These are phyloP conservation scores for Spizellomyces sp. DNA, from an alignment of 192 early-diverging fungal species.

Conservation along the genomic window DNA sequence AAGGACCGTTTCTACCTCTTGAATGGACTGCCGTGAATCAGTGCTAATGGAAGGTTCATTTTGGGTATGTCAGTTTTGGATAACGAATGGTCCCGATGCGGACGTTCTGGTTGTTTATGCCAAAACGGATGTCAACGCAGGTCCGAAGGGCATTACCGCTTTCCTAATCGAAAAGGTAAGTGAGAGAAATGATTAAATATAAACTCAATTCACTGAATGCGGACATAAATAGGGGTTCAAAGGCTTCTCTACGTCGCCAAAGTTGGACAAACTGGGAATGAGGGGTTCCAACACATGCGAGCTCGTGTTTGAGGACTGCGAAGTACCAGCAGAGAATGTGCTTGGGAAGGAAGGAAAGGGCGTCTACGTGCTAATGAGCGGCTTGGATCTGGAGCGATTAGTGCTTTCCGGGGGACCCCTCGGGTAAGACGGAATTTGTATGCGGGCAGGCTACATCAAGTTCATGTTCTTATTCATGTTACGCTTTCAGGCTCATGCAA, in stretches of 20 bases:
- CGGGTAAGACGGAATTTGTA: slow-evolving; percentile 47
- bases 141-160: slow-evolving; percentile 89
- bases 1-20: too few relatives aligned
- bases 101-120: slow-evolving; percentile 90
- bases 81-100: slow-evolving; percentile 92
- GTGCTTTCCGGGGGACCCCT: slow-evolving; percentile 90
- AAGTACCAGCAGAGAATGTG: slow-evolving; percentile 87
- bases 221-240: slow-evolving; percentile 58
- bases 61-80: slow-evolving; percentile 95
- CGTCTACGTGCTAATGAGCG: slow-evolving; percentile 94
- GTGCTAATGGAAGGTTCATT: not conserved
- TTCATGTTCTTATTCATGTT: not conserved
- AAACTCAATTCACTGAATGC: not conserved
- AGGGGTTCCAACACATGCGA: slow-evolving; percentile 95
- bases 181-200: not conserved
- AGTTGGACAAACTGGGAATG: slow-evolving; percentile 96
- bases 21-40: too few relatives aligned
- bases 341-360: slow-evolving; percentile 82
- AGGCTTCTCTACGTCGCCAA: slow-evolving; percentile 83
- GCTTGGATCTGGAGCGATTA: slow-evolving; percentile 87
- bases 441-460: not conserved
- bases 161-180: slow-evolving; percentile 85
- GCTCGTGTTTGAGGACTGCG: slow-evolving; percentile 91
- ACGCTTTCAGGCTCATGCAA: slow-evolving; percentile 75
- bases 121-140: slow-evolving; percentile 80